Conservation (phyloP, 179 eudicot species). For the Amaranthus tricolor region DNA sequence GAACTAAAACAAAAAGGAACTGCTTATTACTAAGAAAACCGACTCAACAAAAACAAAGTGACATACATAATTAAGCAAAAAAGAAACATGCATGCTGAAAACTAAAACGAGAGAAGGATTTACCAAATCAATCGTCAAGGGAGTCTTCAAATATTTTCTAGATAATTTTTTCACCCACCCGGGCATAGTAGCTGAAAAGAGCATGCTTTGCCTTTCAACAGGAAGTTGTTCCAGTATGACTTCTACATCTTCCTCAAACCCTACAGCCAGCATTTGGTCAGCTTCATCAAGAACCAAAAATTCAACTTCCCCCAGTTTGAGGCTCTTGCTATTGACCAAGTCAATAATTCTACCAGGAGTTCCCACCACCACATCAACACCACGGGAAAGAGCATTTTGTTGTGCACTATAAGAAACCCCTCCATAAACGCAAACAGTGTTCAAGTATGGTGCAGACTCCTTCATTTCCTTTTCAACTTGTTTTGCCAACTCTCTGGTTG, state of each 20-base stretch:
- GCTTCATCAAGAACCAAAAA: constrained; percentile 95
- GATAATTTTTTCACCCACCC: constrained; percentile 86
- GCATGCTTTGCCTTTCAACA: constrained; percentile 89
- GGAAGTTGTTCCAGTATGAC: constrained; percentile 72
- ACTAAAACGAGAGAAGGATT: constrained; percentile 10
- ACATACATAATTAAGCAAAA: neutral
- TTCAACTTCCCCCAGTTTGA: constrained; percentile 80
- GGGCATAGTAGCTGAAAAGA: constrained; percentile 99
- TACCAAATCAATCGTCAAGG: constrained; percentile 91
- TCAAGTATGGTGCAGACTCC: constrained; percentile 92
- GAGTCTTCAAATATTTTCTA: constrained; percentile 68
- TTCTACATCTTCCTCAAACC: constrained; percentile 98
- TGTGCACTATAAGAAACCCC: constrained; percentile 78
- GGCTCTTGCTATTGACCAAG: constrained; percentile 55
- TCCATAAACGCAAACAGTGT: constrained; percentile 92
- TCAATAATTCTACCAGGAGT: constrained; percentile 98
- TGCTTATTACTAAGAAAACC: neutral
- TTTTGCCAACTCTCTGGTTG: constrained; percentile 92
- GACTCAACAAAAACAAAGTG: neutral
- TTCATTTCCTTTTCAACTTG: constrained; percentile 95
- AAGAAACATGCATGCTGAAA: neutral
- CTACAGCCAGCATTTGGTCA: constrained; percentile 99
- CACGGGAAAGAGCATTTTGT: constrained; percentile 74
- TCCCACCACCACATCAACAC: constrained; percentile 96
- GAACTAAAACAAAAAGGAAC: neutral